Base-by-base conservation (phyloP, 495 filamentous ascomycete genomes). In the Trichoderma parareesei region DNA sequence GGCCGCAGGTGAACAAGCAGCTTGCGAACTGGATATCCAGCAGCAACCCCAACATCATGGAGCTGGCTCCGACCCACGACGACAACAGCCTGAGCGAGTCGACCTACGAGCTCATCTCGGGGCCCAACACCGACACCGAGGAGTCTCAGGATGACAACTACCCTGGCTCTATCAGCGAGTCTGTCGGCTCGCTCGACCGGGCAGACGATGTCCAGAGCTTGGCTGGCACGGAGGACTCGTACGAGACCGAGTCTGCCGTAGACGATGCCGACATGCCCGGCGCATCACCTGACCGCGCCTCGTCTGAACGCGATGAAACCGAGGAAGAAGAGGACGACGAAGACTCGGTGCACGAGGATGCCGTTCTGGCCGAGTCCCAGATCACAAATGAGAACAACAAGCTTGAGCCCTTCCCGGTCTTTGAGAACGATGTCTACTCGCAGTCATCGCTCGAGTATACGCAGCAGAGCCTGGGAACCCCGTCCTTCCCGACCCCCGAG, bases 171-270 rank as follows among this genome's bases (percentile, higher is more conserved):
- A 69, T 74, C 35, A 75, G 74, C 59, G 72, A 73, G 67, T 75
- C 73, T 10, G 70, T 79, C 37, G 75, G 81, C 62, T 86, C 84
- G 6, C 77, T 83, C 49, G 76, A 79, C 61, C 75, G 74, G 64
- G 69, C 78, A 61, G 81, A 84, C 62, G 81, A 83, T 63, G 75
- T 85, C 38, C 78, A 80, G n/a, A 85, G 82, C 69, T 67, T 85
- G 8, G 77, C 77, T 65, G 81, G 78, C 41, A 82, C 81, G 40
- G 81, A 82, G 61, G 70, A 74, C 41, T 69, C 60, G 4, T 77
- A 71, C 67, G 74, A 75, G 9, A 76, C 69, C 63, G 76, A 79
- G 43, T 69, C 72, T 48, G 73, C 73, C 41, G 72, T 64, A 59
- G 72, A 72, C n/a, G 68, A 65, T 10, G 63, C 33, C 13, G 9